Base-by-base conservation (phyloP, 192 early-diverging fungal species). In the Podochytrium sp. region DNA sequence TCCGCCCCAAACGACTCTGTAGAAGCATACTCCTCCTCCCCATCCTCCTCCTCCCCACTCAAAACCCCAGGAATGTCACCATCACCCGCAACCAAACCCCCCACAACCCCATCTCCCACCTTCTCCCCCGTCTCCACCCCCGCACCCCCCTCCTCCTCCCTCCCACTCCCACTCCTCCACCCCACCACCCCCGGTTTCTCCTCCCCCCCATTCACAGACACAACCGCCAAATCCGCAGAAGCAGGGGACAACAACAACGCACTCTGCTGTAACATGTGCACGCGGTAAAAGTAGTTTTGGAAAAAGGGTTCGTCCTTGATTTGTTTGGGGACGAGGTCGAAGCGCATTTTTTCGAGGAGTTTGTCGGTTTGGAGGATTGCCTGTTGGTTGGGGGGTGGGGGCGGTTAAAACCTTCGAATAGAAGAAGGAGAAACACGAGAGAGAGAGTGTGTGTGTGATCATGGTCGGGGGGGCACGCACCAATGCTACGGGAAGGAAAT, bases 271-370 rank as follows among this genome's bases (percentile, higher is more conserved):
- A 80, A 51, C 18, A 85, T 67, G 38, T 81, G 83, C 1, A 92
- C 83, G 18, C 89, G 81, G 75, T 90, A 92, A 75, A 92, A 92
- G 65, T 91, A 92, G 40, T 88, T 89, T 34, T 78, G 76, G 90
- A 90, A 92, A 73, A 92, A 92, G 25, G 60, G 74, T 7, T 76
- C 75, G 39, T 92, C 91, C 30, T 85, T 80, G 2, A 92, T 81
- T 57, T 88, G 79, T 67, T 85, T 85, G 34, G 90, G 91, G 1
- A 92, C 91, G 0, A 92, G 72, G 14, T 82, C 70, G 58, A 92
- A 92, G 4, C 91, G 85, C 90, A 90, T 86, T 32, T 80, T 72
- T n/a, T 81, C 75, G 12, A 92, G 71, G 30, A 76, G 72, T 0
- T 81, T 59, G 74, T 92, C 91, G 27, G 79, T 64, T n/a, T 84